Evolutionary conservation across 2,329 filamentous ascomycete genomes (phyloP).

Genomic region (Sarocladium strictum): DNA sequence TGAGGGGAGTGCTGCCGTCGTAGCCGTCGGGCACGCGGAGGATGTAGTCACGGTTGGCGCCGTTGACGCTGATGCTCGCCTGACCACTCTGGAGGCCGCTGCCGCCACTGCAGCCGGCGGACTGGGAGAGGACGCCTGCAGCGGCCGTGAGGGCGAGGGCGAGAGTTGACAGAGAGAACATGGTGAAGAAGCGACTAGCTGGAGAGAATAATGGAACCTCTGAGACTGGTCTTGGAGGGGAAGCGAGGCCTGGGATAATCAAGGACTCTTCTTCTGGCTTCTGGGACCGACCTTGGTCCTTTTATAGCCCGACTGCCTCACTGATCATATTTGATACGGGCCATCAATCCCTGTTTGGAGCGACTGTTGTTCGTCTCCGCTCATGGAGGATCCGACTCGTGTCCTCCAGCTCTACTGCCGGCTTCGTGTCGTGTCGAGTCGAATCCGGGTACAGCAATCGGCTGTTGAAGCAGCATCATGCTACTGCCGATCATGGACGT

Average conservation of each 20-base stretch:
- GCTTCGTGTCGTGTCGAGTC: too few species aligned
- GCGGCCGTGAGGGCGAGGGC: not conserved
- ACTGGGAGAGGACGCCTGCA: conserved; percentile 7
- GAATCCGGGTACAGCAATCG: not conserved
- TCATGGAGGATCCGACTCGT: not conserved
- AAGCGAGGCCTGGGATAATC: not conserved
- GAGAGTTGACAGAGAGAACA: conserved; percentile 1
- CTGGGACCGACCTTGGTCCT: not conserved
- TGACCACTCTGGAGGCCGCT: conserved; percentile 21
- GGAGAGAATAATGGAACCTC: conserved; percentile 3
- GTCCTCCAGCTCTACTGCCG: not conserved
- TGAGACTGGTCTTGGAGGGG: not conserved
- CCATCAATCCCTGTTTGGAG: not conserved
- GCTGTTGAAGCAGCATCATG: not conserved
- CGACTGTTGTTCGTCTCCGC: not conserved
- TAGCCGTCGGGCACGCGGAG: conserved; percentile 32
- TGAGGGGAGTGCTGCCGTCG: conserved; percentile 29
- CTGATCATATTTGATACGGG: not conserved
- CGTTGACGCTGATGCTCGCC: conserved; percentile 26
- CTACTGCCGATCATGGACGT: conserved; percentile 6
- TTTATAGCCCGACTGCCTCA: not conserved
- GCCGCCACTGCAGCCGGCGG: conserved; percentile 28
- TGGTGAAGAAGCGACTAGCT: not conserved
- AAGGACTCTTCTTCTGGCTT: not conserved
- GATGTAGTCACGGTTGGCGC: conserved; percentile 28